Evolutionary conservation across 108 stramenopile species (phyloP), one percentile per base, ranked within the genome.

Genomic region (Pseudonitzschia multiseries): DNA sequence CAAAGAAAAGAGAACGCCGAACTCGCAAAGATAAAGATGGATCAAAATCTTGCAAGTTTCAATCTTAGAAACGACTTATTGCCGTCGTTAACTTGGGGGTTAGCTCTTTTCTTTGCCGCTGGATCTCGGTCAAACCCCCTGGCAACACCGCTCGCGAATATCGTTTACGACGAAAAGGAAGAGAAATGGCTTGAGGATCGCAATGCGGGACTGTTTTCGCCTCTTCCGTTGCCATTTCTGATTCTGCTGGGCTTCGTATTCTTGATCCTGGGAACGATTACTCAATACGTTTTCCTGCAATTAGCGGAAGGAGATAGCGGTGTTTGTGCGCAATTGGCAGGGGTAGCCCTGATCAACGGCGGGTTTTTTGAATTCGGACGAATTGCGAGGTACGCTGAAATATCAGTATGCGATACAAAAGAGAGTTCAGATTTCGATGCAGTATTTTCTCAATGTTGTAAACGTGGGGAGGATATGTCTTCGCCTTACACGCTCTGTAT

Each of bases 121-220:
- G 93, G 93, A 59, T 87, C 86, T 28, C 80, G 93, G 12, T 85
- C 83, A 53, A 91, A 88, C 79, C 89, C 89, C 0, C 27, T 95
- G 14, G 85, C 90, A 1, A 86, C 80, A 15, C 91, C 91, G 0
- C n/a, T 95, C n/a, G 93, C 89, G 32, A 92, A 95, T 51, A 68
- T 86, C 1, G 52, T 95, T 54, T 95, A 89, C 56, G 75, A 87
- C 48, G 78, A 69, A 18, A 65, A 84, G 29, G 46, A 81, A 28
- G 74, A 80, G 74, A 62, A 75, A 26, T 95, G 93, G 93, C 72
- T 95, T 21, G 48, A 76, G 9, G 90, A 95, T 79, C 89, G 93
- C 40, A 95, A 95, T 56, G 84, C 82, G 21, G 91, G 91, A 26
- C 73, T 89, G 56, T 95, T 91, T 74, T 83, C 81, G 14, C 68